Percentiles rank a stretch among this genome's conserved stretches.
Evolutionary conservation across 2,329 filamentous ascomycete species (phyloP).

Genomic region (Trichophaea hybrida): DNA sequence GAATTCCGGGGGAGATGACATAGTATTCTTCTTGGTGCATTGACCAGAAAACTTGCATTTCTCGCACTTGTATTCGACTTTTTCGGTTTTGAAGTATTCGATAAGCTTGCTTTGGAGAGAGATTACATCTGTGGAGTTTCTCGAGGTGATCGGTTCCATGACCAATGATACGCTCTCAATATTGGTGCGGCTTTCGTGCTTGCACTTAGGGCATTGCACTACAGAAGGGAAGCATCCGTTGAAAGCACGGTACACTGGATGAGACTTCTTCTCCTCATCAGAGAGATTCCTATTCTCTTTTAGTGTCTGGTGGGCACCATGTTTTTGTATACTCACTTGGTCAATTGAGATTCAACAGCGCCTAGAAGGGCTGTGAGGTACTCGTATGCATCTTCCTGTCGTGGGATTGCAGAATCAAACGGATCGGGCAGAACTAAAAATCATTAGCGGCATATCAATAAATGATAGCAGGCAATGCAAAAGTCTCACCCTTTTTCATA

Average conservation of each 20-base stretch:
- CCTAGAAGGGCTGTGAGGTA: slow-evolving; percentile 18
- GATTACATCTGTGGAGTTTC: background rate
- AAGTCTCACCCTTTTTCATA: background rate
- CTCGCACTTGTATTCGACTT: slow-evolving; percentile 18
- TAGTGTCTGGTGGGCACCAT: background rate
- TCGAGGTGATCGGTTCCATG: background rate
- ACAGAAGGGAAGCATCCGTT: slow-evolving; percentile 13
- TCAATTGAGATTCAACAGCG: slow-evolving; percentile 13
- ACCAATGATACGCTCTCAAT: background rate
- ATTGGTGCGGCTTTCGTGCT: slow-evolving; percentile 12
- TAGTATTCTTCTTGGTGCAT: slow-evolving; percentile 12
- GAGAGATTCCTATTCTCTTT: background rate
- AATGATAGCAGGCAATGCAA: background rate
- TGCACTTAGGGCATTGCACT: slow-evolving; percentile 17
- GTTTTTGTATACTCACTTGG: background rate
- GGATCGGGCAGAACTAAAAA: slow-evolving; percentile 12
- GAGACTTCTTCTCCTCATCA: slow-evolving; percentile 4
- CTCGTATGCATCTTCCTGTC: slow-evolving; percentile 18
- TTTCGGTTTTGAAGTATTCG: slow-evolving; percentile 11
- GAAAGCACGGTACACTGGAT: slow-evolving; percentile 16
- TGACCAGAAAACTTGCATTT: slow-evolving; percentile 9
- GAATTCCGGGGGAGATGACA: slow-evolving; percentile 11
- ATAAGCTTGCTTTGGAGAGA: background rate
- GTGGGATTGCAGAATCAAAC: background rate
- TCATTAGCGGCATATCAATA: background rate